These are phyloP conservation scores for Acmispon strigosus DNA, from an alignment of 306 rosid genomes.

Conservation along the genomic window DNA sequence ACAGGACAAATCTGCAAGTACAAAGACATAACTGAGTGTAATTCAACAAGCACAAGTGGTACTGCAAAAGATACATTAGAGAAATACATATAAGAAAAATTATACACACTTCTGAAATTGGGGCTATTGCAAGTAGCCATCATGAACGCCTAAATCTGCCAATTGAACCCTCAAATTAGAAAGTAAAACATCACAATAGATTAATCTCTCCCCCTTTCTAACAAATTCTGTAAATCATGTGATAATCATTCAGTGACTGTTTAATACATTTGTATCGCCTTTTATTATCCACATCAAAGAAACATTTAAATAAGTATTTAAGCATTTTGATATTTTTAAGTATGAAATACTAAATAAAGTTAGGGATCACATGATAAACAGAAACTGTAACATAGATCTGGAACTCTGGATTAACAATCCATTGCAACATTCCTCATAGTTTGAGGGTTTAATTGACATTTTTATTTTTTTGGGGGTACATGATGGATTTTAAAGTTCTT, in stretches of 20 bases:
- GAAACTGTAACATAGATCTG: not conserved
- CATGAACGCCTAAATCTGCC: too few species aligned
- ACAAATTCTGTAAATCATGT: too few species aligned
- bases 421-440: not conserved
- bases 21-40: conserved; percentile 18
- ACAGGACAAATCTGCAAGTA: conserved; percentile 66
- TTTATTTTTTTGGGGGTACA: not conserved
- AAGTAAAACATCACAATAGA: too few species aligned
- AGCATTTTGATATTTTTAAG: not conserved
- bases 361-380: not conserved
- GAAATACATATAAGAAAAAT: not conserved
- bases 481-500: not conserved
- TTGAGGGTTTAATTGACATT: not conserved
- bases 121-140: too few species aligned
- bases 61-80: not conserved
- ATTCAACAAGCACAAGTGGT: conserved; percentile 7
- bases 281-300: not conserved
- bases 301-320: not conserved
- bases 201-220: too few species aligned
- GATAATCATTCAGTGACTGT: too few species aligned
- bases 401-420: not conserved
- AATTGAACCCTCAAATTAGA: too few species aligned
- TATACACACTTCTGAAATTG: not conserved
- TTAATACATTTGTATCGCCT: not conserved
- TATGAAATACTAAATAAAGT: not conserved